Evolutionary conservation across 768 basidiomycete genomes (phyloP), one percentile per base, ranked within the genome.

Genomic region (Russula foetens): DNA sequence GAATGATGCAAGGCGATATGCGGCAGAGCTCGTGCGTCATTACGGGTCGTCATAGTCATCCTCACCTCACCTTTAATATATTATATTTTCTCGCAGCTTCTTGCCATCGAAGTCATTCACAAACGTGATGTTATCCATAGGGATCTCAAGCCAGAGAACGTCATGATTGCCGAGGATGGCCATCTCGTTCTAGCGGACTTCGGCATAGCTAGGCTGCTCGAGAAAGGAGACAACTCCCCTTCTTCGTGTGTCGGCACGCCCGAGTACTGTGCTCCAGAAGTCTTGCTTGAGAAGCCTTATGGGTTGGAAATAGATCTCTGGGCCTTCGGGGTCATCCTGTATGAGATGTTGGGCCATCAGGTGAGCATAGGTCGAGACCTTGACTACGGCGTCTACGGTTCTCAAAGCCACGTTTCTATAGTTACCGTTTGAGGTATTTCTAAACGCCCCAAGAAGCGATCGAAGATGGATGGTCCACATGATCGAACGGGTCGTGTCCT

Each of bases 271-370:
- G 49, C 58, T 0, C 63, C 63, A 9, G 63, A 63, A 44, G 49
- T 63, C 35, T 41, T 60, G 29, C 53, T 43, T 3, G 48, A 38
- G 31, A 45, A 29, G 44, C 14, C 47, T 12, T 60, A 63, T 41
- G 44, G 49, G n/a, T 43, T 63, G 41, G 63, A 51, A 26, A 94
- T 98, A 69, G 97, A 99, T 69, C 82, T 99, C 38, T 99, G 97
- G 97, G 94, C 96, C 1, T 81, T 99, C 4, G 96, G 97, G 24
- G 88, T 97, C 38, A 98, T 96, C 2, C 76, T 97, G 4, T 98
- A 91, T 74, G 95, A 93, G 70, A 81, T 98, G 58, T 80, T 98
- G 2, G 21, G 28, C 2, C 29, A 15, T 11, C 26, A 24, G 38
- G 56, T 57, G 15, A 48, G 47, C 6, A 29, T 4, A 23, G 9